Evolutionary conservation across 1,284 basidiomycete genomes (phyloP).

Genomic region (Amylostereum chailletii): DNA sequence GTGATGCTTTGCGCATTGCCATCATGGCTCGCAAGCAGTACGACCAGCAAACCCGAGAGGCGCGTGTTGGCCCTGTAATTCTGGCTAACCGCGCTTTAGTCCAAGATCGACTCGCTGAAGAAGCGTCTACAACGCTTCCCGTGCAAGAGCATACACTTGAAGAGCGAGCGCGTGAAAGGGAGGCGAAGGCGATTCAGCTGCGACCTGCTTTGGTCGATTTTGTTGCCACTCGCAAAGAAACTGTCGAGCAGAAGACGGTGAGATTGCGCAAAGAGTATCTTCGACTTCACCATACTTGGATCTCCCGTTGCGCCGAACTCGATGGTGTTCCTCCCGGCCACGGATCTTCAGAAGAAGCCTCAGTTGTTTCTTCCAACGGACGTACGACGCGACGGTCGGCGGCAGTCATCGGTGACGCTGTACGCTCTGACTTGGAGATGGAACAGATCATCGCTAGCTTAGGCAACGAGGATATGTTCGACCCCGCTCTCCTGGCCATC

Average conservation of each 20-base stretch:
- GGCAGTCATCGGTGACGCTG: conserved; percentile 76
- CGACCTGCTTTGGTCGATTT: conserved; percentile 42
- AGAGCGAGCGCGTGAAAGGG: conserved; percentile 23
- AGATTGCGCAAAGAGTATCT: conserved; percentile 62
- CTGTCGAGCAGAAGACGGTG: conserved; percentile 45
- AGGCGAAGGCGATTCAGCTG: conserved; percentile 29
- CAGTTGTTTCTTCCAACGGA: conserved; percentile 35
- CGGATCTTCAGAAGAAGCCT: conserved; percentile 32
- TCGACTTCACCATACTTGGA: conserved; percentile 62
- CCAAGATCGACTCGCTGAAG: conserved; percentile 7
- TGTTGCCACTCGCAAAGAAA: conserved; percentile 43
- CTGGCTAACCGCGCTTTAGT: conserved; percentile 45
- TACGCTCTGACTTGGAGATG: conserved; percentile 93
- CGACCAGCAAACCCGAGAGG: conserved; percentile 51
- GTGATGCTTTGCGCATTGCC: conserved; percentile 52
- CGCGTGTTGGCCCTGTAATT: conserved; percentile 54
- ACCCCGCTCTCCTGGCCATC: conserved; percentile 81
- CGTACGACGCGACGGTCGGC: conserved; percentile 70
- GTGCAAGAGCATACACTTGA: conserved; percentile 38
- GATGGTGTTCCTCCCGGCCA: conserved; percentile 36
- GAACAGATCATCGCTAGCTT: conserved; percentile 92
- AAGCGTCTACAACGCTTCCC: conserved; percentile 24
- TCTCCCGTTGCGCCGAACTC: conserved; percentile 57
- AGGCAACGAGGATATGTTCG: conserved; percentile 87
- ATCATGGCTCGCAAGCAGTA: conserved; percentile 49